Evolutionary conservation across 1,139 yeast species (phyloP), one percentile per base, ranked within the genome.

Genomic region (Geotrichum bryndzae): DNA sequence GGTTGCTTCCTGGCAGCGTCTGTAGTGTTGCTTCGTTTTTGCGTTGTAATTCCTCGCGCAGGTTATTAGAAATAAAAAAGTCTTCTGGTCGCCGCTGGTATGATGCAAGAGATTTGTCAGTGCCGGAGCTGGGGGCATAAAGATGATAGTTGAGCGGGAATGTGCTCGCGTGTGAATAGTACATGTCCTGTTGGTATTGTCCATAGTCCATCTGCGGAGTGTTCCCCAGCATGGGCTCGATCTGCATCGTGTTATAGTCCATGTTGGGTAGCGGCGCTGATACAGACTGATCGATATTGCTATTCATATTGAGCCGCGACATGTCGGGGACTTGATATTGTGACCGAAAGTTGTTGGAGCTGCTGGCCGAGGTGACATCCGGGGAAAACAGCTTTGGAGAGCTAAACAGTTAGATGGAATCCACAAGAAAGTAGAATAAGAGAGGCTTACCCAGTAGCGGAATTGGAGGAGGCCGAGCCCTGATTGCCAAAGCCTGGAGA

Each of bases 101-200:
- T 1, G 88, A 83, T 53, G 83, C 81, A 65, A 87, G 76, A 23
- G 61, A 45, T 65, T 66, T 58, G 84, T 74, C 66, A 88, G 84
- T 33, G 92, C 92, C 3, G 96, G 95, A 23, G 84, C 83, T 1
- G 13, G 98, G 97, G 0, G 97, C 96, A 74, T 92, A 92, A 57
- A 91, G 76, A 74, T 92, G 97, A 71, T 90, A 89, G 69, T 91
- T 94, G 57, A 90, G 77, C 1, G 96, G 94, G 68, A 79, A 87
- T 15, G 66, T n/a, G 3, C 46, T 41, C 18, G 46, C 46, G 50
- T 38, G 45, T 29, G 53, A 53, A 35, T 50, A 58, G 52, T 55
- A 57, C 54, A 61, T 51, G 53, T 61, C 63, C 13, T 38, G 61
- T 23, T 54, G 53, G 38, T 60, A 60, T 10, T 23, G 45, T 8